A percentile compares a stretch with the other conserved stretches of the same genome.
phyloP scores from a whole-genome alignment of 441 rosid species.

The Capsella rubella region DNA sequence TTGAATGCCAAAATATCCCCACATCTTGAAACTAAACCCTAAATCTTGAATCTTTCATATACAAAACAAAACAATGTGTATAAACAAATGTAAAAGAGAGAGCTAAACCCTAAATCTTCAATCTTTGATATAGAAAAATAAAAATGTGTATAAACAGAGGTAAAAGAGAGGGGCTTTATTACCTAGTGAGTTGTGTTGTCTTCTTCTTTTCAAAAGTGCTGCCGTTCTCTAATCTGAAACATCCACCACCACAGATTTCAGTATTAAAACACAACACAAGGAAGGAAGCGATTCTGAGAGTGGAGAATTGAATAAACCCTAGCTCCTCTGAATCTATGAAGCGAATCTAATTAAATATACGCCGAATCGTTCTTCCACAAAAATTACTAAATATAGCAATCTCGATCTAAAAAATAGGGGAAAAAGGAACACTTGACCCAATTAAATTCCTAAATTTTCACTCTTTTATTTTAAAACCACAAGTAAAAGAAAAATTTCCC shows the following conservation, averaged over 20 bases:
- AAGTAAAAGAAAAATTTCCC: background rate
- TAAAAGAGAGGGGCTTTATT: background rate
- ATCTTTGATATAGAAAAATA: too few species aligned
- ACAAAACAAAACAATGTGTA: background rate
- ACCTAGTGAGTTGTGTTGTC: slow-evolving; percentile 30
- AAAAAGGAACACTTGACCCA: background rate
- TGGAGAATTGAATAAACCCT: slow-evolving; percentile 2
- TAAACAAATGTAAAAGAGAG: background rate
- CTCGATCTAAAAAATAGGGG: slow-evolving; percentile 6
- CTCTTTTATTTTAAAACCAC: too few species aligned
- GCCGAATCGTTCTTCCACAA: background rate
- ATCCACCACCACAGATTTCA: slow-evolving; percentile 29
- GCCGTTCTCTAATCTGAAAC: slow-evolving; percentile 38
- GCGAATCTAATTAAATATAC: slow-evolving; percentile 29
- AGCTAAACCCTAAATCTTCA: slow-evolving; percentile 25
- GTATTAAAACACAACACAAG: background rate
- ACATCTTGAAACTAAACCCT: slow-evolving; percentile 37
- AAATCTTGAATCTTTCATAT: slow-evolving; percentile 8
- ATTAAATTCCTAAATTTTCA: background rate
- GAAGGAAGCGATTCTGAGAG: background rate
- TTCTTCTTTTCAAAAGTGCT: slow-evolving; percentile 18
- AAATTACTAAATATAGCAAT: slow-evolving; percentile 29
- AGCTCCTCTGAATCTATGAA: slow-evolving; percentile 7
- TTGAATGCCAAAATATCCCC: slow-evolving; percentile 6
- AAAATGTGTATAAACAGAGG: too few species aligned